A percentile compares a stretch with the other conserved stretches of the same genome.
Evolutionary conservation across 2,329 filamentous ascomycete genomes (phyloP).

Genomic region (Teratosphaeria zuluensis): DNA sequence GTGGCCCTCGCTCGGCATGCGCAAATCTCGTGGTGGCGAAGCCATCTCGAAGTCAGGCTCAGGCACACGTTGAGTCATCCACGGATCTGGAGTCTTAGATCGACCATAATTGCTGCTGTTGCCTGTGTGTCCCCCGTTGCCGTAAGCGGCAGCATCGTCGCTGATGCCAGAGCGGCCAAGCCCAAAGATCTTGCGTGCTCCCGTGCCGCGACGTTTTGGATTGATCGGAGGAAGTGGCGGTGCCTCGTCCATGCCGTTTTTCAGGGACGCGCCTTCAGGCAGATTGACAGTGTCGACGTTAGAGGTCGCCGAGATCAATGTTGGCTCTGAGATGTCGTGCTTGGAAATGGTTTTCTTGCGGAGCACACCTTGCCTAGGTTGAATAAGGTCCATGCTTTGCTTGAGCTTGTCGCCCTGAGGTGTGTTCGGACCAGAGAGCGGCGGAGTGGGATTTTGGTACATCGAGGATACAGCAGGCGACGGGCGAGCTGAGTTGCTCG

Average conservation of each 20-base stretch:
- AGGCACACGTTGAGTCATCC: conserved; percentile 2
- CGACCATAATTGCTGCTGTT: conserved; percentile 6
- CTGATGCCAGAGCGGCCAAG: conserved; percentile 7
- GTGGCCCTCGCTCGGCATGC: not conserved
- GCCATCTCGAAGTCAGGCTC: conserved; percentile 6
- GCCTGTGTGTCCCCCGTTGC: not conserved
- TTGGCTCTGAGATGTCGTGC: conserved; percentile 52
- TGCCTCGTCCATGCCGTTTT: conserved; percentile 38
- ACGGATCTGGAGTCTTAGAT: conserved; percentile 14
- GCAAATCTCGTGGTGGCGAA: not conserved
- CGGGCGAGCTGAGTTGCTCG: conserved; percentile 6
- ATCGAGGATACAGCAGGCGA: conserved; percentile 5
- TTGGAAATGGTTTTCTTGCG: conserved; percentile 53
- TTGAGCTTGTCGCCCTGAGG: conserved; percentile 24
- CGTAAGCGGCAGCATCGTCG: not conserved
- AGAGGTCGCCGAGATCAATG: conserved; percentile 45
- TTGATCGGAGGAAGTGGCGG: conserved; percentile 52
- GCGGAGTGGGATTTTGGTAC: conserved; percentile 41
- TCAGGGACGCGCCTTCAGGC: conserved; percentile 45
- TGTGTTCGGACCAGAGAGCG: conserved; percentile 37
- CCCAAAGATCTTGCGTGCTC: conserved; percentile 22
- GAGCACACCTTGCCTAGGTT: conserved; percentile 34
- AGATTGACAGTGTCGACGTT: conserved; percentile 50
- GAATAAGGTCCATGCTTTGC: conserved; percentile 23
- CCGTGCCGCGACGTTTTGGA: conserved; percentile 43